Evolutionary conservation across 257 asterid genomes (phyloP).

Genomic region (Gardenia jasminoides): DNA sequence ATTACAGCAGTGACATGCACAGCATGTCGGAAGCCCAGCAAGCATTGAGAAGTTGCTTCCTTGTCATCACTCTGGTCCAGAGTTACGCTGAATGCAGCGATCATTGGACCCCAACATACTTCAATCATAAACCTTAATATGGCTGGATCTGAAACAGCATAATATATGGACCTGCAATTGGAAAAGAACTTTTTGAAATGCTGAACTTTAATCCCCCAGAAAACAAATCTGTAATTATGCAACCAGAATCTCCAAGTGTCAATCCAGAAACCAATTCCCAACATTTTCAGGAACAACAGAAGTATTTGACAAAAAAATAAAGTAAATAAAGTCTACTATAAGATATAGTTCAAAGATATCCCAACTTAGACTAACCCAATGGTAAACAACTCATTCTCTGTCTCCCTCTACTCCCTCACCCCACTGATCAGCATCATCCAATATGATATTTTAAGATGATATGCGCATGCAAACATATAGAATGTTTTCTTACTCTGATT

Average conservation of each 20-base stretch:
- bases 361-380: neutral
- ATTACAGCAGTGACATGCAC: constrained; percentile 90
- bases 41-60: constrained; percentile 85
- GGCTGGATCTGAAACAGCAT: constrained; percentile 83
- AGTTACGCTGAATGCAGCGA: constrained; percentile 97
- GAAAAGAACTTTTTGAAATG: constrained; percentile 13
- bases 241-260: neutral
- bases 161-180: constrained; percentile 65
- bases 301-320: neutral
- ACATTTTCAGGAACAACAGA: constrained; percentile 3
- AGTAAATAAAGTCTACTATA: neutral
- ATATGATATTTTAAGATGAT: neutral
- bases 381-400: neutral
- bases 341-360: neutral
- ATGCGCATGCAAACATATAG: constrained; percentile 10
- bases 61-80: constrained; percentile 96
- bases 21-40: constrained; percentile 91
- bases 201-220: neutral
- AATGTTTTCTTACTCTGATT: constrained; percentile 77
- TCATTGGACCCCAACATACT: constrained; percentile 99
- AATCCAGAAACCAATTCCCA: neutral
- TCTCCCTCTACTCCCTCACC: neutral
- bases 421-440: neutral
- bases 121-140: constrained; percentile 95
- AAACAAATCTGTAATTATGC: neutral